phyloP scores from a whole-genome alignment of 2,329 filamentous ascomycete genomes.

The Penicillium sp. region DNA sequence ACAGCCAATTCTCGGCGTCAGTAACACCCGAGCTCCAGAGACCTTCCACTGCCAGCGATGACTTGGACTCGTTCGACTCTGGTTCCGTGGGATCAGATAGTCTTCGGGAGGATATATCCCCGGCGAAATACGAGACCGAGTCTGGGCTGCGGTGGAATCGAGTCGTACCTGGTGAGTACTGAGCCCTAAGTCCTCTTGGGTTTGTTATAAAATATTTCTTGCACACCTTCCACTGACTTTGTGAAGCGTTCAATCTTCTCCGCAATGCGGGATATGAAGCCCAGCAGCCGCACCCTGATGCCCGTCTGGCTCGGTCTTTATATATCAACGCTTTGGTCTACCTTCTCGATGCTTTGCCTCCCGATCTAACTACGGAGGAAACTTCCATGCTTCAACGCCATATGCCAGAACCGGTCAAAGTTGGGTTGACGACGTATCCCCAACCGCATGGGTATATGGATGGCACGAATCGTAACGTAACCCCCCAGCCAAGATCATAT shows the following conservation, averaged over 20 bases:
- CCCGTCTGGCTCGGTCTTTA: conserved; percentile 27
- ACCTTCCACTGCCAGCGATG: conserved; percentile 19
- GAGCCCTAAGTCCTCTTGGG: too few relatives aligned
- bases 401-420: conserved; percentile 20
- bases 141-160: conserved; percentile 32
- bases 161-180: conserved; percentile 25
- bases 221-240: neutral
- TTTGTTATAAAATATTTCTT: neutral
- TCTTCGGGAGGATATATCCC: conserved; percentile 6
- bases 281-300: conserved; percentile 26
- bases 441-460: neutral
- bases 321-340: conserved; percentile 34
- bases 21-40: conserved; percentile 5
- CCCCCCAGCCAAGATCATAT: conserved; percentile 35
- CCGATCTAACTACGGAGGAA: conserved; percentile 27
- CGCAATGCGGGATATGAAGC: conserved; percentile 31
- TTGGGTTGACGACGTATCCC: conserved; percentile 7
- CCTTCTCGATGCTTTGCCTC: conserved; percentile 30
- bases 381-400: conserved; percentile 21
- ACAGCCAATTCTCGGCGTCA: neutral
- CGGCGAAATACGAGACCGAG: conserved; percentile 22
- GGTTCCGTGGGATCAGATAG: conserved; percentile 11
- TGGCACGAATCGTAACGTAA: neutral
- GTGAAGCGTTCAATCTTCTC: conserved; percentile 30
- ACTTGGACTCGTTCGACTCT: conserved; percentile 14